Evolutionary conservation across 176 grass and related monocot species (phyloP), one percentile per base, ranked within the genome.

Genomic region (Avena sativa): DNA sequence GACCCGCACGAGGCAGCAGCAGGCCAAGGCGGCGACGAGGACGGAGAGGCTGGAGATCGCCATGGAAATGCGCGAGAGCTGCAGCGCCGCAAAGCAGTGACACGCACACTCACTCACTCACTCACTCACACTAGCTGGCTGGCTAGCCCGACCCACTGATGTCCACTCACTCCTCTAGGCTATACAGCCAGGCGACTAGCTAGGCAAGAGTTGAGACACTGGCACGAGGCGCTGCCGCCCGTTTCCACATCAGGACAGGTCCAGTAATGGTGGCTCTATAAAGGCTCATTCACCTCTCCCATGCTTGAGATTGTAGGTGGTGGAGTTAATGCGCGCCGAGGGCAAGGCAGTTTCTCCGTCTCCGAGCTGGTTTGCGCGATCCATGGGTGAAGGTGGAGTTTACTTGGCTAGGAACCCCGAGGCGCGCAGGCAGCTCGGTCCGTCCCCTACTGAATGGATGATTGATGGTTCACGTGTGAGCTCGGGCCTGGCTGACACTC

Each of bases 251-350:
- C 55, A 68, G 66, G 57, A 48, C 20, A 76, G 32, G 74, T 20
- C 43, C 36, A 74, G 85, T 60, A 87, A 91, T 84, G 81, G 85
- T 70, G 85, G 66, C n/a, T 40, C 61, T 28, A 68, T 78, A 79
- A 79, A 78, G 61, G 14, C 60, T 12, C 84, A 67, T 44, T 56
- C 51, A 71, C 52, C 66, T 17, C 73, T 71, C 30, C 19, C 61
- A 9, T 59, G 89, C 85, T 63, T 80, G 88, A 74, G 68, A 87
- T 80, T 87, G 14, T 69, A n/a, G 85, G 76, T 91, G 89, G 79
- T 9, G 15, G n/a, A 84, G 70, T 91, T 59, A 91, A 84, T 84
- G 85, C 21, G 46, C 47, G 72, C 55, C 64, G 62, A 83, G 40
- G 51, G 38, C 62, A 82, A 83, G 51, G 38, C 62, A 77, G 79